Conservation (phyloP, 441 rosid species). For the Flueggea neowawraea region DNA sequence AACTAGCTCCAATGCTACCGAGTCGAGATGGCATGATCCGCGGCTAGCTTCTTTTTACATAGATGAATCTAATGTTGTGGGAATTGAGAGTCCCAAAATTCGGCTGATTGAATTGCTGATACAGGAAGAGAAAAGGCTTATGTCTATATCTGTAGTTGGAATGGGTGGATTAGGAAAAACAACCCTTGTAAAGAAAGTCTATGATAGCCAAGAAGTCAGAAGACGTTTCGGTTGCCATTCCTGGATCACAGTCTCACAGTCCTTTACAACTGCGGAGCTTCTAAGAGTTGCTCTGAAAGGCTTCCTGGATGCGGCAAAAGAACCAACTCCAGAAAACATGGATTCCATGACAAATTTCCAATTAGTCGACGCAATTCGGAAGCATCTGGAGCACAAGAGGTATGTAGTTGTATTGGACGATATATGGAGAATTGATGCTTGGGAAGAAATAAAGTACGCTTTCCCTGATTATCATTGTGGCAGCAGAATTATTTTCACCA, state of each 20-base stretch:
- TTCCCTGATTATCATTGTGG: slow-evolving; percentile 4
- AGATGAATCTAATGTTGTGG: slow-evolving; percentile 20
- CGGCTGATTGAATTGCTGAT: slow-evolving; percentile 10
- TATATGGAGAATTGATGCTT: slow-evolving; percentile 8
- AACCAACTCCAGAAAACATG: not conserved
- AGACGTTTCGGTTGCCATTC: slow-evolving; percentile 1
- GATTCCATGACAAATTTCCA: slow-evolving; percentile 4
- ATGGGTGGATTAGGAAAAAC: slow-evolving; percentile 14
- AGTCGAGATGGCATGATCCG: slow-evolving; percentile 4
- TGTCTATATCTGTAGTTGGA: slow-evolving; percentile 10
- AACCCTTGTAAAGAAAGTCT: too few species aligned
- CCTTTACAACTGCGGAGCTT: not conserved
- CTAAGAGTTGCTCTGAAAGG: not conserved
- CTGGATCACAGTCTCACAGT: slow-evolving; percentile 11
- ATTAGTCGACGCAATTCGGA: slow-evolving; percentile 2
- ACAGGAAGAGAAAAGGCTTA: slow-evolving; percentile 7
- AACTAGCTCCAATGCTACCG: slow-evolving; percentile 12
- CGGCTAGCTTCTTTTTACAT: slow-evolving; percentile 13
- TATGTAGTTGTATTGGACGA: slow-evolving; percentile 12
- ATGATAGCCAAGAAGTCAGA: too few species aligned
- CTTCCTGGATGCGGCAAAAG: slow-evolving; percentile 7
- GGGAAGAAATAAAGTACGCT: slow-evolving; percentile 8
- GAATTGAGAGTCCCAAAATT: slow-evolving; percentile 11
- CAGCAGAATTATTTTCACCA: slow-evolving; percentile 8
- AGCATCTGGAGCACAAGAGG: slow-evolving; percentile 4